Evolutionary conservation across 2,329 filamentous ascomycete species (phyloP).

Genomic region (Nakataea oryzae): DNA sequence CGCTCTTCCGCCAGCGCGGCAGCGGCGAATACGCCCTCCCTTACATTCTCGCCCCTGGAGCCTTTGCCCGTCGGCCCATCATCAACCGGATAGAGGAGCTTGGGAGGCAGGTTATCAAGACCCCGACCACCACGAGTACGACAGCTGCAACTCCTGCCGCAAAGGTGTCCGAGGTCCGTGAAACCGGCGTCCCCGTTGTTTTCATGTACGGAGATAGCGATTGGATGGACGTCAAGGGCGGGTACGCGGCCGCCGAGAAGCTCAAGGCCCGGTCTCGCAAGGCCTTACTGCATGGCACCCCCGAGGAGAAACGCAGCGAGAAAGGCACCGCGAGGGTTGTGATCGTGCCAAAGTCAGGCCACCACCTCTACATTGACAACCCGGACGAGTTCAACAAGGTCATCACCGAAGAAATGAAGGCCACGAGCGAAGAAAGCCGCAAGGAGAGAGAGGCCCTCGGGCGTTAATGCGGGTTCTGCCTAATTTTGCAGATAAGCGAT

Average conservation of each 20-base stretch:
- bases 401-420: slow-evolving; percentile 41
- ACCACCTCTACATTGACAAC: slow-evolving; percentile 52
- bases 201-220: slow-evolving; percentile 97
- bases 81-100: slow-evolving; percentile 81
- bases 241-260: slow-evolving; percentile 68
- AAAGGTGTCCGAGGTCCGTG: slow-evolving; percentile 20
- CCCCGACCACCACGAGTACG: slow-evolving; percentile 10
- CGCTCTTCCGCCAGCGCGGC: slow-evolving; percentile 83
- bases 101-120: slow-evolving; percentile 55
- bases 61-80: slow-evolving; percentile 78
- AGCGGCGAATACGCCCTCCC: slow-evolving; percentile 89
- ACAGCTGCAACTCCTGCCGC: neutral
- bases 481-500: neutral
- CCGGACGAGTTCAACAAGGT: slow-evolving; percentile 45
- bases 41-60: slow-evolving; percentile 87
- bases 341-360: slow-evolving; percentile 54
- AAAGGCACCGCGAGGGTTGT: slow-evolving; percentile 76
- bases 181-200: slow-evolving; percentile 69
- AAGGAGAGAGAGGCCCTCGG: slow-evolving; percentile 6
- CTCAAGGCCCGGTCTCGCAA: slow-evolving; percentile 57
- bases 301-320: slow-evolving; percentile 60
- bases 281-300: slow-evolving; percentile 48
- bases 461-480: neutral
- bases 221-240: slow-evolving; percentile 95
- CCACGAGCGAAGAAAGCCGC: slow-evolving; percentile 24